Evolutionary conservation across 495 filamentous ascomycete species (phyloP), one percentile per base, ranked within the genome.

Genomic region (Tuber melanosporum): DNA sequence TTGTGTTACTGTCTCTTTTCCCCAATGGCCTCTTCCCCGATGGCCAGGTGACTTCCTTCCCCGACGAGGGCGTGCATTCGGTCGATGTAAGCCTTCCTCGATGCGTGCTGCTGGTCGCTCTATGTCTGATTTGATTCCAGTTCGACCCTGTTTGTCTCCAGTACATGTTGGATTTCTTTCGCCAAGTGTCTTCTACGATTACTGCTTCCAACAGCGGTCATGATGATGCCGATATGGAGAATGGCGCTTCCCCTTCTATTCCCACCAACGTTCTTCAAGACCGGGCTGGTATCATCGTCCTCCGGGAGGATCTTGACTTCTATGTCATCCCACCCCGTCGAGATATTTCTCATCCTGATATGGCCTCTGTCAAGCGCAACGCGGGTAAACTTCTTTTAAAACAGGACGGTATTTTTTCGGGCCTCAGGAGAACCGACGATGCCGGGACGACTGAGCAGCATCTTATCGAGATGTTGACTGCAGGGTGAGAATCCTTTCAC

Each of bases 121-220:
- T 62, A 17, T 81, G 83, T 78, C 85, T 83, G 80, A 85, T 82
- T 85, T 78, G 81, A 79, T 74, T 85, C 87, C 86, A 99, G 95
- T 99, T 98, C 85, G 95, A 99, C 84, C 95, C 95, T 44, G 90
- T 91, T 42, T 97, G 94, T 49, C 89, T 99, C 42, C 93, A 98
- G 85, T 99, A 98, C 87, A 99, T 99, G 96, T 89, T 99, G 71
- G 95, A 98, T 79, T 99, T 99, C 86, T 99, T 99, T 87, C 93
- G 95, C 66, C 90, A 90, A 72, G 94, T 99, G 73, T 95, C 95
- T 45, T 93, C 97, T 83, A 95, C 92, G 44, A 98, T 99, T 17
- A 88, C 88, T 42, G 86, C 89, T 62, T 89, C 88, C 15, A 87
- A 88, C 3, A 91, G 91, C 43, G 83, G 87, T 39, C 91, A 92